Evolutionary conservation across 331 rosid species (phyloP), one percentile per base, ranked within the genome.

Genomic region (Stylosanthes scabra): DNA sequence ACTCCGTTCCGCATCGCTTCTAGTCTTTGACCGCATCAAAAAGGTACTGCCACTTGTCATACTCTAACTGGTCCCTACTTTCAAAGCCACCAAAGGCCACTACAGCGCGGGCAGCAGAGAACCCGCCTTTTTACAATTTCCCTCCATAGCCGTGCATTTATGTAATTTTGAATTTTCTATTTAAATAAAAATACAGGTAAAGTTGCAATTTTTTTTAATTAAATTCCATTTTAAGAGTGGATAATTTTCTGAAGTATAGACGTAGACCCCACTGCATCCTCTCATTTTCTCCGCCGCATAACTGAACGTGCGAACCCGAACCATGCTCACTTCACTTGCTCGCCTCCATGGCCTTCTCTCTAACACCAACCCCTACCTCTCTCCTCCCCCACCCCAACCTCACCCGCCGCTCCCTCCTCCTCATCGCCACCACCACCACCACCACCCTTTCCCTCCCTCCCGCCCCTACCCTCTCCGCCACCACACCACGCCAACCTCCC

Each of bases 361-460:
- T 86, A 40, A 11, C 78, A 12, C 77, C 71, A 31, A 44, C 80
- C 6, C 60, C 81, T 11, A 71, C 76, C 13, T 62, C 72, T 8
- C 68, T 69, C 64, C 40, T 56, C 59, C 74, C 68, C 44, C 82
- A 63, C 1, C 49, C 63, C 57, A 44, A 37, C 75, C 10, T 88
- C 45, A 79, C 83, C 37, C 93, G 93, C 82, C 93, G 90, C 59
- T 78, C 93, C 72, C 80, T 90, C 66, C 81, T 89, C 82, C 75
- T 89, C 81, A 71, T 87, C 59, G 78, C 86, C 44, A 66, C 88
- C 31, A 13, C 85, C 56, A 11, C 81, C 28, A 40, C 76, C 57
- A 51, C 75, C 10, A 8, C 71, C 74, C 3, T 77, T 58, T 52
- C 78, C 2, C 7, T 63, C 2, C 15, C 31, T 42, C 41, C 71